Conservation (phyloP, 2,329 filamentous ascomycete species). For the Ceratocystis diversiconidia region DNA sequence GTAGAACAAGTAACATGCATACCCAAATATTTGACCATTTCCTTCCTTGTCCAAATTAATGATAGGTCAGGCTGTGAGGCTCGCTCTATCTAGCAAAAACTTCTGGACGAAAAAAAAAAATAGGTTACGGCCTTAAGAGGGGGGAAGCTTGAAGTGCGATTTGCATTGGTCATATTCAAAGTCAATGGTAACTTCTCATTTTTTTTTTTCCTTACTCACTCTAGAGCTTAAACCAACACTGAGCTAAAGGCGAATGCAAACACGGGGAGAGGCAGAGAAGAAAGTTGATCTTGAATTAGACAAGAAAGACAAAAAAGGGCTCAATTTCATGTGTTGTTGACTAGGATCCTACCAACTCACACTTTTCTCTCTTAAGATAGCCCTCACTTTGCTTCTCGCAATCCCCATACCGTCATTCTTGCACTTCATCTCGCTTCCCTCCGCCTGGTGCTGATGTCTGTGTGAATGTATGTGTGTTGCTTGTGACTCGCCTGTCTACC, state of each 20-base stretch:
- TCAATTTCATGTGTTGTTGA: neutral
- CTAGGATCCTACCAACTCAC: neutral
- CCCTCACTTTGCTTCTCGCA: neutral
- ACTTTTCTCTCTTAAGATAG: no score
- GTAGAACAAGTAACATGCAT: neutral
- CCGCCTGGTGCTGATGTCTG: neutral
- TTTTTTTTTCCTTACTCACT: neutral
- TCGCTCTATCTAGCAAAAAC: neutral
- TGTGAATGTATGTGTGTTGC: neutral
- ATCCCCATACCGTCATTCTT: conserved; percentile 5
- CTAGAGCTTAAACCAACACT: neutral
- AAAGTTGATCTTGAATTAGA: neutral
- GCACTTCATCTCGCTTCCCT: neutral
- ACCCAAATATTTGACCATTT: neutral
- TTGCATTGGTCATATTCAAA: neutral
- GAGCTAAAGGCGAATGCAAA: neutral
- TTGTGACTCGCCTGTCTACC: neutral
- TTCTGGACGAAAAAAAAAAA: neutral
- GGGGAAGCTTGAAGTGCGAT: neutral
- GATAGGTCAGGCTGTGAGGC: neutral
- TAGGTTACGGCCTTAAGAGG: neutral
- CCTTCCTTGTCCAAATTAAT: neutral
- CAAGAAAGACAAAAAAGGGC: neutral
- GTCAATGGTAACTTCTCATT: neutral
- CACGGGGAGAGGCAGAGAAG: neutral